Evolutionary conservation across 1,139 yeast species (phyloP).

Genomic region (Yamadazyma siamensis): DNA sequence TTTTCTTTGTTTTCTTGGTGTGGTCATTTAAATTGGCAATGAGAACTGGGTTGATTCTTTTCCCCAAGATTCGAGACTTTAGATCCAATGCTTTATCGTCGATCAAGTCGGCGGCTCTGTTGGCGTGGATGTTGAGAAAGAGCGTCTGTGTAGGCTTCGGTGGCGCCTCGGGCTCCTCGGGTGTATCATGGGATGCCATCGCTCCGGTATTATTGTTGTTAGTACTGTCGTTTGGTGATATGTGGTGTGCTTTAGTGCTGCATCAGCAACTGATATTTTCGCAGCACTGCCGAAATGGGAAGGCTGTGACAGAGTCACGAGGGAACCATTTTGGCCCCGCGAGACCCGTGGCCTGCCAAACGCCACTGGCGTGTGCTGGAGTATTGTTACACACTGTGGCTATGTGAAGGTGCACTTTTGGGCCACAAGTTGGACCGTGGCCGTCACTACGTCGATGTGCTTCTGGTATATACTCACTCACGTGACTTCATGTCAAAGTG

Average conservation of each 20-base stretch:
- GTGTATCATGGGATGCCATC: too few relatives aligned
- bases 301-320: slow-evolving; percentile 1
- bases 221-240: neutral
- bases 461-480: too few relatives aligned
- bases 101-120: slow-evolving; percentile 39
- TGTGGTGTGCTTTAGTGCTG: neutral
- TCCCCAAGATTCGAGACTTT: slow-evolving; percentile 6
- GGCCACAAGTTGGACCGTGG: too few relatives aligned
- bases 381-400: too few relatives aligned
- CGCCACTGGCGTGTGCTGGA: too few relatives aligned
- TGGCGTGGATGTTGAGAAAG: slow-evolving; percentile 27
- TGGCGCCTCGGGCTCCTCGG: neutral
- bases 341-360: too few relatives aligned
- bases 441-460: too few relatives aligned
- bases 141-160: slow-evolving; percentile 4
- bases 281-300: too few relatives aligned
- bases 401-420: too few relatives aligned
- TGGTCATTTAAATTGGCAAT: slow-evolving; percentile 31
- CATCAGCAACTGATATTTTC: slow-evolving; percentile 1
- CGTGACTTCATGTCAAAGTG: too few relatives aligned
- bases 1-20: slow-evolving; percentile 30
- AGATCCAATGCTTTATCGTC: slow-evolving; percentile 11
- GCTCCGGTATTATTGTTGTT: too few relatives aligned
- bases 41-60: slow-evolving; percentile 32
- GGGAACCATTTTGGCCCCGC: too few relatives aligned